Evolutionary conservation across 352 stramenopile genomes (phyloP), one percentile per base, ranked within the genome.

Genomic region (Pythium myriotylum): DNA sequence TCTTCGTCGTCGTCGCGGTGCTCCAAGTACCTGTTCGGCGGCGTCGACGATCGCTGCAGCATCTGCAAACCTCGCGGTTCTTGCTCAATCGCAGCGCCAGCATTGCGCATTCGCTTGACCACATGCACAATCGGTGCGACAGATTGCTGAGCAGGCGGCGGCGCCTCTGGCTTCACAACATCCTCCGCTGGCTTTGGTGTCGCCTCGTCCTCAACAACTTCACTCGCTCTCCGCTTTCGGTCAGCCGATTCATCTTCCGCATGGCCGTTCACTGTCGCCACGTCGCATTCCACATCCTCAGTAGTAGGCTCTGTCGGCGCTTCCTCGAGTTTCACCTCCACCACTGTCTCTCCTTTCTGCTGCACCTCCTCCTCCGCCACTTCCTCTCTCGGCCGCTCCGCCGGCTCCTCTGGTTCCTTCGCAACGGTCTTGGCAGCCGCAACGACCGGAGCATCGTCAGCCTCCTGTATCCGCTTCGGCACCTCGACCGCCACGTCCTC

Each of bases 401-500:
- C 35, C 59, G 32, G 24, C 32, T 42, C 32, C 22, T 50, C 48
- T 17, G n/a, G 17, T 23, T 27, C 58, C 22, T 37, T 12, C 59
- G 23, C 7, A 22, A 35, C 17, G 43, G 20, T 26, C 41, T 29
- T 39, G 40, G 46, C 55, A 20, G 42, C 27, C 61, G 35, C 23
- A 26, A 10, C 23, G 19, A 23, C 57, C 47, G 53, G 8, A 9
- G 12, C 24, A 4, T 39, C 32, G 14, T 49, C 35, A 26, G 20
- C 46, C 32, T 72, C 39, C 50, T 22, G 29, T 50, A 55, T 46
- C 47, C 43, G 52, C 43, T 23, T 70, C 12, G 24, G 43, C 50
- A 59, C 48, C 46, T 74, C 69, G 50, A 56, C 62, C 61, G 48
- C 53, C 9, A 59, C 55, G 73, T 67, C 67, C 24, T 70, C 59